Conservation (phyloP, 176 grass and related monocot species). For the Juncus inflexus region DNA sequence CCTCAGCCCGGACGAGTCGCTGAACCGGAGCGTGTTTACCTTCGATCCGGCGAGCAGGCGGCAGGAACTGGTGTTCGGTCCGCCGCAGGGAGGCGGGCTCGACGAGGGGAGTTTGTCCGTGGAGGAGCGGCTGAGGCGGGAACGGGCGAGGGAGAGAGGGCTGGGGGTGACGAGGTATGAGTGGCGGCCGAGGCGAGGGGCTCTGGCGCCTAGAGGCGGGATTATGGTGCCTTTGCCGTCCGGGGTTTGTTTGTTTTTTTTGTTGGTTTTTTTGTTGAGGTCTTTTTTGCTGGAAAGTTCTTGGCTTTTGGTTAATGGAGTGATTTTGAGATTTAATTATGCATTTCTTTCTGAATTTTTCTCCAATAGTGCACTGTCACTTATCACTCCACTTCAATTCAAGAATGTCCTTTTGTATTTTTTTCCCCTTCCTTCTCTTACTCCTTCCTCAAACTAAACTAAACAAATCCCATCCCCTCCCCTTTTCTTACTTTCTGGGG, state of each 20-base stretch:
- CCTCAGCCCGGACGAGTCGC: conserved; percentile 75
- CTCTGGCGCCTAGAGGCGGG: conserved; percentile 35
- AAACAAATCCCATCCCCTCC: no score
- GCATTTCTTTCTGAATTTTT: no score
- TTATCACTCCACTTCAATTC: no score
- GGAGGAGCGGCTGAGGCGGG: conserved; percentile 79
- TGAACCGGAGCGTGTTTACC: conserved; percentile 73
- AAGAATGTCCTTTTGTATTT: background rate
- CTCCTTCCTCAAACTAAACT: no score
- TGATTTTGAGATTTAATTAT: no score
- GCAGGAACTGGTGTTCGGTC: conserved; percentile 65
- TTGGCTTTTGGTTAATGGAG: background rate
- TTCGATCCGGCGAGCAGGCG: conserved; percentile 46
- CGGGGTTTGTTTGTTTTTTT: conserved; percentile 51
- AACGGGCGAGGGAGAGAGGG: conserved; percentile 82
- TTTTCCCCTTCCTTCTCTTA: background rate
- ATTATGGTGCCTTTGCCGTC: conserved; percentile 81
- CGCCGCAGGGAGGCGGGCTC: conserved; percentile 76
- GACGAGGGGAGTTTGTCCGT: conserved; percentile 77
- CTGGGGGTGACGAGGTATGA: conserved; percentile 87
- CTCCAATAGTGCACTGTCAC: no score
- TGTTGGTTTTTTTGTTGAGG: background rate
- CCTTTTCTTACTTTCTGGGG: no score
- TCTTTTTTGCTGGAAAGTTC: background rate
- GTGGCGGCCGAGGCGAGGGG: conserved; percentile 49